Conservation (phyloP, 2,329 filamentous ascomycete species). For the Zalaria sp. region DNA sequence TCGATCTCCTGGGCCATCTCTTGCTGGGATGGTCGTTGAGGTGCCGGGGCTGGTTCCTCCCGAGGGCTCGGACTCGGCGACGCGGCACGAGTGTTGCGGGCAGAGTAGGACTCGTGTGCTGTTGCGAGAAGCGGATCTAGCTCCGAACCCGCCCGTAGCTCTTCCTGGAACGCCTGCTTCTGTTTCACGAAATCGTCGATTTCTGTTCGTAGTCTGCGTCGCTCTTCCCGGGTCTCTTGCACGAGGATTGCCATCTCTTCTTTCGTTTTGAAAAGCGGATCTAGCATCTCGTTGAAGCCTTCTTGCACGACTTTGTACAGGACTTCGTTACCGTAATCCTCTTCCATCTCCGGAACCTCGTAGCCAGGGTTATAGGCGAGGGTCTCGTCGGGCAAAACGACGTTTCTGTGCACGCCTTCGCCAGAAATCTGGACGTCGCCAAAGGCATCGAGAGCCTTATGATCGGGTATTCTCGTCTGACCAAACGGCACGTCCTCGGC, state of each 20-base stretch:
- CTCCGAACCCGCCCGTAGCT: constrained; percentile 12
- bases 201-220: constrained; percentile 39
- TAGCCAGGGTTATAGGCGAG: constrained; percentile 62
- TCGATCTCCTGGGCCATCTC: constrained; percentile 4
- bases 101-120: constrained; percentile 3
- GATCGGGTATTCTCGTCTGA: constrained; percentile 10
- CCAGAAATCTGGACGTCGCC: constrained; percentile 14
- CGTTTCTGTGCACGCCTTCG: constrained; percentile 1
- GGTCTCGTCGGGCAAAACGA: constrained; percentile 18
- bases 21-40: background rate
- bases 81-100: background rate
- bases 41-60: background rate
- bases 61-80: background rate
- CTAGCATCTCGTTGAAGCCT: constrained; percentile 82
- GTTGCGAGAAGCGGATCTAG: constrained; percentile 14
- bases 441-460: constrained; percentile 19
- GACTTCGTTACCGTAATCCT: constrained; percentile 74
- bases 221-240: constrained; percentile 45
- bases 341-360: constrained; percentile 66
- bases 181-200: constrained; percentile 17
- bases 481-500: constrained; percentile 21
- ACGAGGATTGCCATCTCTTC: constrained; percentile 64
- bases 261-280: constrained; percentile 67
- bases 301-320: constrained; percentile 86
- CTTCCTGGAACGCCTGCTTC: constrained; percentile 15